Base-by-base conservation (phyloP, 345 rosid genomes). In the Diplotaxis tenuifolia region DNA sequence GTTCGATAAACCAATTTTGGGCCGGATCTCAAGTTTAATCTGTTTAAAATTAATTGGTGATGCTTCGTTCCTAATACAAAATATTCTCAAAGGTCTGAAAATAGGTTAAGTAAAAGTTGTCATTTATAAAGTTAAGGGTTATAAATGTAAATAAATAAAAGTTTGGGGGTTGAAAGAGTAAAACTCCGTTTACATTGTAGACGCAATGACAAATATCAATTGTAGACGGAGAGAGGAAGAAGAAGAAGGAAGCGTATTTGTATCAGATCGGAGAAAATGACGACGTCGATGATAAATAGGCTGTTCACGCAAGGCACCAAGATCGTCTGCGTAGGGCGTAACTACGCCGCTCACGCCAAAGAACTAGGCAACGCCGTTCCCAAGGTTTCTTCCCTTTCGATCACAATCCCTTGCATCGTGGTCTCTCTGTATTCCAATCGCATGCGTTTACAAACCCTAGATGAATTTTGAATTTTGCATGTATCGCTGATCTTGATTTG, bases 301-400 rank as follows among this genome's bases (percentile, higher is more conserved):
- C 83, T 92, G n/a, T 84, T 88, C 5, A 81, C 77, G 79, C 77
- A 78, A 2, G 93, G 99, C 65, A 89, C 98, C 6, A 92, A 92
- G 78, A 90, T 95, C 83, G 89, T 95, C 53, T 96, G 86, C 80
- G 98, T 95, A 7, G 98, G 99, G 64, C 96, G 97, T 9, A 95
- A 95, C 89, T 95, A 95, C 79, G 91, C 89, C 49, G 97, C 99
- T 32, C 99, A 95, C 78, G 93, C 99, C 77, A 88, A 87, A 76
- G 99, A 95, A 23, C 94, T 95, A 38, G 99, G 98, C 79, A 92
- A 95, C 91, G 93, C 99, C 73, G 93, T 95, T 29, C 96, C 99
- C 38, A 90, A 90, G 93, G 98, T 88, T 3, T 42, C 49, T 10
- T 34, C 40, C 10, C 49, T 42, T 42, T 42, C 49, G 49, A 42